Base-by-base conservation (phyloP, 106 monocot genomes). In the Dioscorea zingiberensis region DNA sequence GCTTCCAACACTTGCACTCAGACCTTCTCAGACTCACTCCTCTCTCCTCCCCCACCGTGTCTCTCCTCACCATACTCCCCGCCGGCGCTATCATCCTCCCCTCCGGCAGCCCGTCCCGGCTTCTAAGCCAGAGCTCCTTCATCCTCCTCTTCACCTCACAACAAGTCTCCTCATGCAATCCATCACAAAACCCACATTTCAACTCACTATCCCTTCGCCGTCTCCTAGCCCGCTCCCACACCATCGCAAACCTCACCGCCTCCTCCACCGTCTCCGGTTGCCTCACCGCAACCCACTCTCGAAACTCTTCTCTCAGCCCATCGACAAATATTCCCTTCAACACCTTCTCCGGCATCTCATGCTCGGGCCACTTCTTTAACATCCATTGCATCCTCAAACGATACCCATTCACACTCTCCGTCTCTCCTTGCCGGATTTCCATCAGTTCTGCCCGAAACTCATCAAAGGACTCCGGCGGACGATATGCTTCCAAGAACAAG, bases 141-240 rank as follows among this genome's bases (percentile, higher is more conserved):
- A 90, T 80, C 74, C 53, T 80, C 82, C 71, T 72, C 82, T 78
- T 74, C 60, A 70, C 77, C 48, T 78, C 85, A 47, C 94, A 90
- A 55, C 19, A 56, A 13, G 47, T 21, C 77, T 87, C 80, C 72
- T 73, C 83, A 44, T 91, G 87, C 21, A 28, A 47, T 21, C 70
- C 83, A 2, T 70, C 84, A 44, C 90, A 94, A 62, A 94, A 94
- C 65, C 76, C 87, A 26, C 90, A 90, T 32, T 47, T 86, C 48
- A 16, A 23, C 24, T 30, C 21, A 19, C 16, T 16, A 29, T 1
- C 25, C 48, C 15, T 19, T 72, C 69, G 27, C 66, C 72, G 21
- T 60, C 73, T 68, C 55, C 66, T 22, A 28, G 80, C 90, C 74
- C 54, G 48, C 72, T 92, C 97, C 85, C 85, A 86, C 27, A 68